Percentiles rank a stretch among this genome's conserved stretches.
Conservation (phyloP, 148 eudicot genomes). For the Vaccinium darrowii region DNA sequence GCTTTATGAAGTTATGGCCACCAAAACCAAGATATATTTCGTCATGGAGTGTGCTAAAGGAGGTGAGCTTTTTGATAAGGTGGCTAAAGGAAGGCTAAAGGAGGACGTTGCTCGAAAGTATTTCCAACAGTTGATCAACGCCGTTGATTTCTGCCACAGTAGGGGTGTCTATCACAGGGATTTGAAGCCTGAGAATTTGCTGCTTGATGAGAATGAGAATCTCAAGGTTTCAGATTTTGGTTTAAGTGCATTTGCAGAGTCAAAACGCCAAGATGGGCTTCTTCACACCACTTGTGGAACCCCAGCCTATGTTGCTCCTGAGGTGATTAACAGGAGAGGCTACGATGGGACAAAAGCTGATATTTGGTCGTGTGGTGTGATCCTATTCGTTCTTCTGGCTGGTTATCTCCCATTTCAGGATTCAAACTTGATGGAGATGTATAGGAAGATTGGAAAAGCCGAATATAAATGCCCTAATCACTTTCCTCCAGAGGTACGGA, state of each 20-base stretch:
- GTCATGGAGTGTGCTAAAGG: slow-evolving; percentile 77
- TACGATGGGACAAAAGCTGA: slow-evolving; percentile 84
- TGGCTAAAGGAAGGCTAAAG: slow-evolving; percentile 59
- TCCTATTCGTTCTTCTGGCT: slow-evolving; percentile 71
- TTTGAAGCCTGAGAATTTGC: slow-evolving; percentile 77
- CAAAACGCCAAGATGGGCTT: slow-evolving; percentile 66
- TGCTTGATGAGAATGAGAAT: slow-evolving; percentile 68
- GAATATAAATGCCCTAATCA: slow-evolving; percentile 61
- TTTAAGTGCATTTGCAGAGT: slow-evolving; percentile 72
- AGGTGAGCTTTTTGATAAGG: slow-evolving; percentile 79
- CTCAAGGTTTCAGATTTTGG: slow-evolving; percentile 83
- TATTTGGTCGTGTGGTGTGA: slow-evolving; percentile 91
- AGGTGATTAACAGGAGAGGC: slow-evolving; percentile 65
- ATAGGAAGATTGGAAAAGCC: slow-evolving; percentile 69
- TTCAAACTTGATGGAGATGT: slow-evolving; percentile 76
- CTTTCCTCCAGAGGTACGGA: slow-evolving; percentile 50
- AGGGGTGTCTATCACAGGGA: slow-evolving; percentile 88
- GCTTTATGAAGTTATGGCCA: slow-evolving; percentile 82
- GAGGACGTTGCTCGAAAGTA: slow-evolving; percentile 65
- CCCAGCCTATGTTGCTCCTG: slow-evolving; percentile 89
- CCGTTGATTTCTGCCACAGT: slow-evolving; percentile 80
- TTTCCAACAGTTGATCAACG: slow-evolving; percentile 61
- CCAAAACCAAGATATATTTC: slow-evolving; percentile 67
- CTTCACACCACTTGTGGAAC: slow-evolving; percentile 90
- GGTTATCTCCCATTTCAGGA: slow-evolving; percentile 91